Evolutionary conservation across 2,329 filamentous ascomycete species (phyloP), one percentile per base, ranked within the genome.

Genomic region (Talaromyces sp.): DNA sequence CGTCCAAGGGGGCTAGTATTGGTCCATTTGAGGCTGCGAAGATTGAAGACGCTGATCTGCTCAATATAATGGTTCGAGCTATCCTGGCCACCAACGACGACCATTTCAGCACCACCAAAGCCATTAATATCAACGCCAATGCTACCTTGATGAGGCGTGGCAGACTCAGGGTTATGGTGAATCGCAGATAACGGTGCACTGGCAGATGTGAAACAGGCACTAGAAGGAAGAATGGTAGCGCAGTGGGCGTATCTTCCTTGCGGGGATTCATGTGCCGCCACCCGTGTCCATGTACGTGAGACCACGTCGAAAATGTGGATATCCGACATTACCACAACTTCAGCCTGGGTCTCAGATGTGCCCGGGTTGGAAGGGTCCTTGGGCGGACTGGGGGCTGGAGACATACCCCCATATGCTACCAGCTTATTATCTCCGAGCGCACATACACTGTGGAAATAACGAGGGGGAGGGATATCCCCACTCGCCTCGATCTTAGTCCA

Each of bases 51-150:
- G 69, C 91, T 97, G 59, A 99, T 95, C 73, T 99, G 91, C 73
- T 99, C 93, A 62, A 99, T 99, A 69, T 99, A 99, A 71, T 96
- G 92, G 71, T 99, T 99, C n/a, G 88, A 88, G 49, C 90, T 94
- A 68, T 99, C 94, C 72, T 99, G 94, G 0, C 94, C 94, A 55
- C 94, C 94, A 7, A 97, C 92, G 13, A 99, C 88, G 5, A 99
- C 84, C 93, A 99, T 97, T 71, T 99, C 93, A 1, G 94, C 91
- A 29, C 94, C 94, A 14, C 94, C 94, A 17, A 86, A 85, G 0
- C 94, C 93, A 71, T 99, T 92, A 54, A 97, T 86, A 57, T 89
- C 88, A 52, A 96, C 87, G 2, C 93, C 93, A 52, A 97, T 86
- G 3, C 88, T 85, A 14, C 93, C 93, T 67, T 94, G 89, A 68